A percentile compares a stretch with the other conserved stretches of the same genome.
These are phyloP conservation scores for Cyberlindnera veronae DNA, from an alignment of 805 yeast genomes.

Conservation along the genomic window DNA sequence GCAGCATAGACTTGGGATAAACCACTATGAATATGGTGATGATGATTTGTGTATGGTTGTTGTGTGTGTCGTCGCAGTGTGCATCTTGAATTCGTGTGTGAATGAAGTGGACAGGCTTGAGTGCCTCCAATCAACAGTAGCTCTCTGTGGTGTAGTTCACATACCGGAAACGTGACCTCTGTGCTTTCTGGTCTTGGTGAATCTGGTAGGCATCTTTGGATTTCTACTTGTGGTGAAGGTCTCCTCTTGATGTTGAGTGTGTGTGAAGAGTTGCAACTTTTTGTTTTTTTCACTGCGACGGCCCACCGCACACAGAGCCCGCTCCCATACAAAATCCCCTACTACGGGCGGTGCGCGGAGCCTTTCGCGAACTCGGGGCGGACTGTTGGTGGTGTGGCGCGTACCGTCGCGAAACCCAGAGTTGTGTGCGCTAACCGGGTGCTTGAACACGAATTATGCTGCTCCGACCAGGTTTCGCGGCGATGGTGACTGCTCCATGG, in stretches of 20 bases:
- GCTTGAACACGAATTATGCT: neutral
- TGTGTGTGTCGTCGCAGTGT: neutral
- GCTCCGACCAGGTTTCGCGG: neutral
- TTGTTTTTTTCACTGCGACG: conserved; percentile 20
- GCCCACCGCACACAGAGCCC: conserved; percentile 1
- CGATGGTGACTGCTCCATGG: neutral
- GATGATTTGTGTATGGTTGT: neutral
- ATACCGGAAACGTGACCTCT: conserved; percentile 99
- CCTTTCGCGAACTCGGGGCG: too few relatives aligned
- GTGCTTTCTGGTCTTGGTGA: conserved; percentile 99
- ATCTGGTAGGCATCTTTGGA: conserved; percentile 93
- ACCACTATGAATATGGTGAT: too few relatives aligned
- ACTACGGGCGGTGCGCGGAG: too few relatives aligned
- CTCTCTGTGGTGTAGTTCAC: conserved; percentile 32
- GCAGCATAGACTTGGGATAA: too few relatives aligned
- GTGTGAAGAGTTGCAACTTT: conserved; percentile 19
- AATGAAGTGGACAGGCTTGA: neutral
- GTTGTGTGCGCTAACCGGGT: neutral
- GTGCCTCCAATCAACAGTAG: neutral
- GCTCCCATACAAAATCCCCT: too few relatives aligned
- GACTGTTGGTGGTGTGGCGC: too few relatives aligned
- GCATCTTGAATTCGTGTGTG: neutral
- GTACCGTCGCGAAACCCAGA: neutral
- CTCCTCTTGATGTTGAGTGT: conserved; percentile 4
- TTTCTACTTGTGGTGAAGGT: conserved; percentile 23